phyloP scores from a whole-genome alignment of 352 stramenopile genomes.

The Globisporangium uncinulatum region DNA sequence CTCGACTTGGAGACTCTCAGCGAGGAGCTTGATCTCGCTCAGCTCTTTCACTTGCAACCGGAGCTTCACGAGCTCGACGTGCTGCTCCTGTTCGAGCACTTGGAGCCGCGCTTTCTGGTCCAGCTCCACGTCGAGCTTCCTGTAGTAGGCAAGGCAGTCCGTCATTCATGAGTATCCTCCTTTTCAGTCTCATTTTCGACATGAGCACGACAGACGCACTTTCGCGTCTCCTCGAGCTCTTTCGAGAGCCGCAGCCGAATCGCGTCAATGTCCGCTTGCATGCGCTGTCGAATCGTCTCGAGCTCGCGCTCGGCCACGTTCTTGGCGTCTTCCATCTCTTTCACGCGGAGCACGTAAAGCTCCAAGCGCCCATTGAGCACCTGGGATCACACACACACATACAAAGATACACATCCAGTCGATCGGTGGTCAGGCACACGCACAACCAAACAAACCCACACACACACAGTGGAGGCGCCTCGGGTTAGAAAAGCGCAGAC shows the following conservation, averaged over 20 bases:
- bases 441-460: too few relatives aligned
- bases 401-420: too few relatives aligned
- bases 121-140: conserved; percentile 69
- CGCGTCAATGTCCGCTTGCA: conserved; percentile 73
- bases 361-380: conserved; percentile 76
- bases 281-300: conserved; percentile 72
- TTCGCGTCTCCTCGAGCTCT: conserved; percentile 77
- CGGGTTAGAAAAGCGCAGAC: neutral
- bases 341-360: conserved; percentile 79
- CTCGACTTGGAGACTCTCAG: conserved; percentile 44
- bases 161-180: neutral
- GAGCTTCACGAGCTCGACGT: conserved; percentile 72
- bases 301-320: conserved; percentile 67
- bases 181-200: too few relatives aligned
- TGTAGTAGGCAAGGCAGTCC: conserved; percentile 6
- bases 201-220: conserved; percentile 25
- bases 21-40: conserved; percentile 46
- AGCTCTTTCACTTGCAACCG: conserved; percentile 67
- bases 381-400: conserved; percentile 15
- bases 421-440: too few relatives aligned
- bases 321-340: conserved; percentile 78
- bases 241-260: conserved; percentile 47
- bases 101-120: conserved; percentile 69
- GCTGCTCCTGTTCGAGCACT: conserved; percentile 74
- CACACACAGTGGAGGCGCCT: too few relatives aligned